phyloP scores from a whole-genome alignment of 176 grass and related monocot genomes.

The Hsuehochloa calcarea region DNA sequence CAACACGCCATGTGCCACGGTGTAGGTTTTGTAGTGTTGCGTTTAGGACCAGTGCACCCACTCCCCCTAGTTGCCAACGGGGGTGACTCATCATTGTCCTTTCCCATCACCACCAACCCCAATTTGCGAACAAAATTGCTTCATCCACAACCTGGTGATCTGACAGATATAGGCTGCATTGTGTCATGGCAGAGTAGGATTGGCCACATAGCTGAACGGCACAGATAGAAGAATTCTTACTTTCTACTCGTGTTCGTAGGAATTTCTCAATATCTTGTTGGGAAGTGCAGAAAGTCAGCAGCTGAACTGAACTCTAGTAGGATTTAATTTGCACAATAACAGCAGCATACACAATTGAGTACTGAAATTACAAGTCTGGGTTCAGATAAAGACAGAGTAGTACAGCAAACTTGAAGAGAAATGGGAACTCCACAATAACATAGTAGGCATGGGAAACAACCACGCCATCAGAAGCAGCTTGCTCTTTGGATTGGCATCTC shows the following conservation, averaged over 20 bases:
- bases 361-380: slow-evolving; percentile 47
- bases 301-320: neutral
- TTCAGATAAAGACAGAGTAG: slow-evolving; percentile 10
- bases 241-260: neutral
- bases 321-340: slow-evolving; percentile 19
- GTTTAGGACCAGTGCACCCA: slow-evolving; percentile 14
- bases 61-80: slow-evolving; percentile 23
- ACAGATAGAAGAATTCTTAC: neutral
- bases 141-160: neutral
- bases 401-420: slow-evolving; percentile 40
- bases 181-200: neutral
- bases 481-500: neutral
- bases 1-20: slow-evolving; percentile 19
- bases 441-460: neutral
- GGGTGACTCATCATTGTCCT: slow-evolving; percentile 28
- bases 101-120: neutral
- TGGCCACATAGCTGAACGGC: neutral
- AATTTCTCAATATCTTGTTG: neutral
- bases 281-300: neutral
- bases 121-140: neutral
- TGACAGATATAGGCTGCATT: neutral
- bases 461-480: neutral
- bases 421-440: slow-evolving; percentile 27
- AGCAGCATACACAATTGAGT: slow-evolving; percentile 14
- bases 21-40: slow-evolving; percentile 14